Conservation (phyloP, 2,329 filamentous ascomycete species). For the Apiospora sp. region DNA sequence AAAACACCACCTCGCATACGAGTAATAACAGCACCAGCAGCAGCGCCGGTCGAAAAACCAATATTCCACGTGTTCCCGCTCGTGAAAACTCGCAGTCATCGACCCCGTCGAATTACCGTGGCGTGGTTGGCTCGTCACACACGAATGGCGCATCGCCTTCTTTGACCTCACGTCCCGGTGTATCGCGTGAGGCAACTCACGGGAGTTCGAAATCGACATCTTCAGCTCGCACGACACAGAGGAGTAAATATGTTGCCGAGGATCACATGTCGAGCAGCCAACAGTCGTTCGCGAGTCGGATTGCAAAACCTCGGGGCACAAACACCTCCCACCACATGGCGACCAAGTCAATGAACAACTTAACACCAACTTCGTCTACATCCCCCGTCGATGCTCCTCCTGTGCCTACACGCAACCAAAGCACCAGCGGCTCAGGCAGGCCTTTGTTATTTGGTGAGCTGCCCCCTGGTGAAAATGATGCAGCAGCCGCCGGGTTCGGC, state of each 20-base stretch:
- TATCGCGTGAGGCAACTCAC: constrained; percentile 42
- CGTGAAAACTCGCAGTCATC: constrained; percentile 46
- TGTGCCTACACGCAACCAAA: constrained; percentile 44
- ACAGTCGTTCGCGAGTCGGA: constrained; percentile 67
- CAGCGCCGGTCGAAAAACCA: constrained; percentile 45
- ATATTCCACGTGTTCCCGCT: constrained; percentile 44
- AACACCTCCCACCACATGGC: constrained; percentile 45
- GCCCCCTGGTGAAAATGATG: constrained; percentile 60
- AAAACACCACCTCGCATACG: constrained; percentile 50
- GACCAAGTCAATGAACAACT: constrained; percentile 54
- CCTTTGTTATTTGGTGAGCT: constrained; percentile 78
- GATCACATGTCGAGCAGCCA: constrained; percentile 61
- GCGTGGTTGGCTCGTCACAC: constrained; percentile 33
- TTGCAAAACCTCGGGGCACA: constrained; percentile 59
- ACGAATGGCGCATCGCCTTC: constrained; percentile 50
- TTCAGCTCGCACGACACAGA: constrained; percentile 48
- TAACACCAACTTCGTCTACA: constrained; percentile 42
- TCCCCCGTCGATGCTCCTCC: constrained; percentile 39
- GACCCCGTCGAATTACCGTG: constrained; percentile 44
- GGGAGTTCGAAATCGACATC: constrained; percentile 32
- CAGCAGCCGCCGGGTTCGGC: constrained; percentile 64
- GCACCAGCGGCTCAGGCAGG: constrained; percentile 41
- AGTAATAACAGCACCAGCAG: constrained; percentile 30
- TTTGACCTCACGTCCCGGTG: constrained; percentile 49
- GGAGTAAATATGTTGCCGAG: constrained; percentile 56